Conservation (phyloP, 805 yeast genomes). For the Pachysolen tannophilus region DNA sequence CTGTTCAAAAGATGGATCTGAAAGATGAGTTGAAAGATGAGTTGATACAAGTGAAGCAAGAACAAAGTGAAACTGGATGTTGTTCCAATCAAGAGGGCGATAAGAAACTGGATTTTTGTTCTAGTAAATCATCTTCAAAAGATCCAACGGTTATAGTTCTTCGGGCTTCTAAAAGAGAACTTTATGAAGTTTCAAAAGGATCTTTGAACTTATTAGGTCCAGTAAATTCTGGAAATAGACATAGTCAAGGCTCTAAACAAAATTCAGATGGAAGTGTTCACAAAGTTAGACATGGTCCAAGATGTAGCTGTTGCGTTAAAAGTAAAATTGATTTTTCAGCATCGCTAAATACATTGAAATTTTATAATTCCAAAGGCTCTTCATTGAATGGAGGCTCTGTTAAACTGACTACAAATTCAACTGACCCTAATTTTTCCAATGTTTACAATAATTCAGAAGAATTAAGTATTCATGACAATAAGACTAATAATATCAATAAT, state of each 20-base stretch:
- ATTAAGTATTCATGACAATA: neutral
- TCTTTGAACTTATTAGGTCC: conserved; percentile 25
- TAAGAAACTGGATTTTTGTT: no score
- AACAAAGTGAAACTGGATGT: no score
- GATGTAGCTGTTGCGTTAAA: neutral
- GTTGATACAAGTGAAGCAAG: conserved; percentile 1
- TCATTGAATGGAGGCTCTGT: neutral
- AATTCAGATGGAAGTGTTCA: neutral
- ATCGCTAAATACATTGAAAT: neutral
- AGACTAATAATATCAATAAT: neutral
- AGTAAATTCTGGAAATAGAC: conserved; percentile 15
- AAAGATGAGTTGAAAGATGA: conserved; percentile 7
- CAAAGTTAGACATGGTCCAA: neutral
- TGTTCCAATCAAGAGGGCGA: no score
- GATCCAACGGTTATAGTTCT: conserved; percentile 21
- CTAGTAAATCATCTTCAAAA: no score
- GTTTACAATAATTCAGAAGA: neutral
- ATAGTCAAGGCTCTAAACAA: neutral
- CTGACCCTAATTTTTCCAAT: neutral
- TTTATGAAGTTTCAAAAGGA: conserved; percentile 26
- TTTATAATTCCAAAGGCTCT: neutral
- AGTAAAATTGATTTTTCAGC: no score
- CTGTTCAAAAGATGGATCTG: no score
- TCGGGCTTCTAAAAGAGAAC: conserved; percentile 25
- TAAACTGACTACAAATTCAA: neutral